Base-by-base conservation (phyloP, 2,329 filamentous ascomycete genomes). In the Pseudopyrenochaeta lycopersici region DNA sequence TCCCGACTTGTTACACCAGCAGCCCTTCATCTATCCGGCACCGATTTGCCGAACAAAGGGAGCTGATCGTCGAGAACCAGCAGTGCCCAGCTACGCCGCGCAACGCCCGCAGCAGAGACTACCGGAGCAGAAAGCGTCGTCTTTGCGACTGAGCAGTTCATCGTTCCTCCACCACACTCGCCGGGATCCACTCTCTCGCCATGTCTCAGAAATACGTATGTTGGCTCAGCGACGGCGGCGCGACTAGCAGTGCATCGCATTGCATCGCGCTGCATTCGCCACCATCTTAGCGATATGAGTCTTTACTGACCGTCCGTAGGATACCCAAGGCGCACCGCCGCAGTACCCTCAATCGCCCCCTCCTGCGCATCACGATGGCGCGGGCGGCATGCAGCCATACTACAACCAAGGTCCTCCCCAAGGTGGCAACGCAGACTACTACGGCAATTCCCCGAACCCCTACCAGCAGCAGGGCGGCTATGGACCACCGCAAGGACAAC, bases 301-400 rank as follows among this genome's bases (percentile, higher is more conserved):
- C 32, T n/a, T n/a, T 46, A 21, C 49, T 64, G 49, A 62, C 48
- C 29, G 17, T 20, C 18, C 41, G 31, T 15, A 67, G 65, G 63
- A 70, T 54, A 39, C 49, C 35, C 23, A 50, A 27, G 68, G 70
- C 58, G 70, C 73, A 46, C 72, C 73, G 11, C 73, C 74, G 6
- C 52, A 67, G 30, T 76, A 75, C 58, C 72, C 71, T 11, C 61
- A 67, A 50, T 62, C 66, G 3, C 71, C 71, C 12, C 64, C 67
- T 3, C 72, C 71, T n/a, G 49, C 62, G 27, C 71, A 74, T 57
- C 55, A 70, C 38, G 71, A 74, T n/a, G n/a, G n/a, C 53, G 54
- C 53, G 14, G 57, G 56, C 36, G 50, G 44, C 55, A 49, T 52
- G 53, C 60, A 57, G 33, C 60, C 53, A 35, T 60, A 67, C 33